Percentiles rank a stretch among this genome's conserved stretches.
Conservation (phyloP, 805 yeast species). For the Cyberlindnera euphorbiae region DNA sequence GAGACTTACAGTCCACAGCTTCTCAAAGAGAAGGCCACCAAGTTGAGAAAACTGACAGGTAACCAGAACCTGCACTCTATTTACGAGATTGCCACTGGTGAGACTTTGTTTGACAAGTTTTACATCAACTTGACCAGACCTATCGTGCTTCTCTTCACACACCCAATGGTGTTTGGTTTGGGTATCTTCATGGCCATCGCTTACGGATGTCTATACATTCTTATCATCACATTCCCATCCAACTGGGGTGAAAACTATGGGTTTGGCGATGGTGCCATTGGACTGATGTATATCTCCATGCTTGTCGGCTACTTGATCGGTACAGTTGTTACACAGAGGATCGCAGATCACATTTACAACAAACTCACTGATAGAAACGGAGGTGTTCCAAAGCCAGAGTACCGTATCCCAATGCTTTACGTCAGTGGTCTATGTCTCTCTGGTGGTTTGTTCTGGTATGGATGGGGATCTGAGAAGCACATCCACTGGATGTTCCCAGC, state of each 20-base stretch:
- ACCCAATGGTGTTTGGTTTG: slow-evolving; percentile 61
- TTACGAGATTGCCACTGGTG: slow-evolving; percentile 54
- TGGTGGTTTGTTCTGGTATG: slow-evolving; percentile 61
- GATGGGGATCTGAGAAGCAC: slow-evolving; percentile 60
- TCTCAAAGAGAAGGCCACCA: slow-evolving; percentile 40
- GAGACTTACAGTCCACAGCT: slow-evolving; percentile 60
- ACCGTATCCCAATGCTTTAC: slow-evolving; percentile 47
- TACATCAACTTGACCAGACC: slow-evolving; percentile 48
- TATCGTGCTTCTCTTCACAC: slow-evolving; percentile 42
- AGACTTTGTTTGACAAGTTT: slow-evolving; percentile 34
- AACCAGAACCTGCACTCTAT: slow-evolving; percentile 53
- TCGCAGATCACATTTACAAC: slow-evolving; percentile 37
- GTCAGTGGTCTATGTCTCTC: slow-evolving; percentile 49
- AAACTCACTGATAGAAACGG: slow-evolving; percentile 36
- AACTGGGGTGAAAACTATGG: slow-evolving; percentile 45
- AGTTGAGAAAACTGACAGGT: slow-evolving; percentile 48
- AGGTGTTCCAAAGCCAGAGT: slow-evolving; percentile 60
- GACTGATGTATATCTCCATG: slow-evolving; percentile 54
- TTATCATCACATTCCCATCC: slow-evolving; percentile 55
- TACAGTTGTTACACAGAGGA: slow-evolving; percentile 41
- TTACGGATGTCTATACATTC: slow-evolving; percentile 61
- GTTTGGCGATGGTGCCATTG: slow-evolving; percentile 43
- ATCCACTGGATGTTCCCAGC: slow-evolving; percentile 60
- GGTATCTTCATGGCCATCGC: slow-evolving; percentile 62
- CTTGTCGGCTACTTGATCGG: slow-evolving; percentile 53